Conservation (phyloP, 2,329 filamentous ascomycete genomes). For the Arthrinium phaeospermum region DNA sequence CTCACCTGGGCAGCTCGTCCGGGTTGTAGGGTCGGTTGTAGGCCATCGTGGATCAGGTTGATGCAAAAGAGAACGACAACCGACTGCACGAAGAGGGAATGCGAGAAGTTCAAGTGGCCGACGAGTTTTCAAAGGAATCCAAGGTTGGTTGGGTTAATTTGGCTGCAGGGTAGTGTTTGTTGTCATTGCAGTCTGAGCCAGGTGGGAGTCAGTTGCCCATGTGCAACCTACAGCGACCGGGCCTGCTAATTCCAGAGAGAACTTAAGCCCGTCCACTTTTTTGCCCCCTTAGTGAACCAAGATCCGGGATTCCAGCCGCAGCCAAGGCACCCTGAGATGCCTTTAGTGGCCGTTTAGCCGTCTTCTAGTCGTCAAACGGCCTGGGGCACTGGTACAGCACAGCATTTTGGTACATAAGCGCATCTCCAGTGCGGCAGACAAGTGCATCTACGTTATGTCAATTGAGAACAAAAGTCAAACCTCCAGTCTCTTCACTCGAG, state of each 20-base stretch:
- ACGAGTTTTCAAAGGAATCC: not conserved
- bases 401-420: not conserved
- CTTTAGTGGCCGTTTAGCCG: constrained; percentile 8
- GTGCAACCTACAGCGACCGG: not conserved
- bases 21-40: constrained; percentile 95
- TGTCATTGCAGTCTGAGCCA: not conserved
- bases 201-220: not conserved
- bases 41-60: constrained; percentile 67
- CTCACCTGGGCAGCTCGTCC: constrained; percentile 90
- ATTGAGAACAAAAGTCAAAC: not conserved
- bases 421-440: not conserved
- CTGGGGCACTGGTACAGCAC: not conserved
- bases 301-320: constrained; percentile 17
- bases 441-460: not conserved
- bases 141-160: not conserved
- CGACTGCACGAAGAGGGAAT: not conserved
- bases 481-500: not conserved
- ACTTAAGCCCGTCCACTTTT: not conserved
- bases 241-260: not conserved
- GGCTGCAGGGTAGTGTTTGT: not conserved
- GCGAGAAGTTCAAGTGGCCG: not conserved
- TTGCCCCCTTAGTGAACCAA: not conserved
- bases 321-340: not conserved
- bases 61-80: constrained; percentile 1
- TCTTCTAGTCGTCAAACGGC: not conserved